Conservation (phyloP, 2,329 filamentous ascomycete genomes). For the Sphaerulina vaccinii region DNA sequence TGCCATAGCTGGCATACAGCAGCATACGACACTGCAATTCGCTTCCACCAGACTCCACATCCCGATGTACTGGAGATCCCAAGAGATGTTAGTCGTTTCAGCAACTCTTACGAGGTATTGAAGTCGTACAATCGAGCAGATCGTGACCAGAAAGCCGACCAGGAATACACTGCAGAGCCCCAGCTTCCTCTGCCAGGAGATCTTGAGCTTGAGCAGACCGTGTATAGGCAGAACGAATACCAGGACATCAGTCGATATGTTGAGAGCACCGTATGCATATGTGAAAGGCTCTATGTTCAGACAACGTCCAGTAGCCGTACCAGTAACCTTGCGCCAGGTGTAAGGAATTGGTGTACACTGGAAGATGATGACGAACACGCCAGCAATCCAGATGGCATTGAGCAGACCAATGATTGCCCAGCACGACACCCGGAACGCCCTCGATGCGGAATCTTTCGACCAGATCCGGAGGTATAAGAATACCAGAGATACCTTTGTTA, state of each 20-base stretch:
- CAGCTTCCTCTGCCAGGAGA: conserved; percentile 12
- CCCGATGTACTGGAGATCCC: conserved; percentile 13
- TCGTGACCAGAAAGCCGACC: conserved; percentile 13
- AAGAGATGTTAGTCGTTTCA: conserved; percentile 7
- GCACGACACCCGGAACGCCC: conserved; percentile 8
- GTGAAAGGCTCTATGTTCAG: conserved; percentile 1
- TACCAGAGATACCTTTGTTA: conserved; percentile 12
- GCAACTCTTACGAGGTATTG: conserved; percentile 15
- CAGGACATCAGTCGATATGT: conserved; percentile 13
- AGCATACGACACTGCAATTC: conserved; percentile 10
- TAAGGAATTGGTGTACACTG: conserved; percentile 12
- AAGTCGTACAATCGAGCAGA: conserved; percentile 10
- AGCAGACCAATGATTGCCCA: conserved; percentile 10
- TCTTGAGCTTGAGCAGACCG: conserved; percentile 7
- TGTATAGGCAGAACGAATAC: conserved; percentile 14
- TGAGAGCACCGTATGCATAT: conserved; percentile 11
- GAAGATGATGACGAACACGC: conserved; percentile 14
- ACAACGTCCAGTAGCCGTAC: neutral
- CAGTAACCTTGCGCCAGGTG: conserved; percentile 2
- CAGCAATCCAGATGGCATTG: neutral
- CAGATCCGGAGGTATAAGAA: conserved; percentile 18
- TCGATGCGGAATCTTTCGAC: conserved; percentile 9
- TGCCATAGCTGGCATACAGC: conserved; percentile 13
- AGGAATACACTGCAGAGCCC: conserved; percentile 12
- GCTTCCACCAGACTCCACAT: conserved; percentile 13